These are phyloP conservation scores for Lepidium sativum DNA, from an alignment of 345 rosid species.

Conservation along the genomic window DNA sequence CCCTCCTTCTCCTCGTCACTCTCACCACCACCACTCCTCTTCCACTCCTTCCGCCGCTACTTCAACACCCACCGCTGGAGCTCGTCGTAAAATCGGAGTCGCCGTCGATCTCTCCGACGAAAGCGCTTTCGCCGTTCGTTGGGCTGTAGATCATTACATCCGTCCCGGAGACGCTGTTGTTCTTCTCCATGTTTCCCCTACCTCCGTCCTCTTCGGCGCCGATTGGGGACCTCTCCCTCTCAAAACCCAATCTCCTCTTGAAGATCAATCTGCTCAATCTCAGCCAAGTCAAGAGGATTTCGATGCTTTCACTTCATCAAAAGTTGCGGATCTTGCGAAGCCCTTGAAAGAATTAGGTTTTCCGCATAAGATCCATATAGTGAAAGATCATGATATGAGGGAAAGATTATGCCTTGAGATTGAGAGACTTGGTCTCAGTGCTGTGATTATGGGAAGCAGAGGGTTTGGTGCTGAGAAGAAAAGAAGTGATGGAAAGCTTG, in stretches of 20 bases:
- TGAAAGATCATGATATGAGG: constrained; percentile 86
- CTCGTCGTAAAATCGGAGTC: constrained; percentile 84
- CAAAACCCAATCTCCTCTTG: not conserved
- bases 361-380: constrained; percentile 67
- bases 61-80: constrained; percentile 77
- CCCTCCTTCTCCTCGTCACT: constrained; percentile 45
- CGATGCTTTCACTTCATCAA: constrained; percentile 46
- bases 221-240: constrained; percentile 71
- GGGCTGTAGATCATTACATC: constrained; percentile 85
- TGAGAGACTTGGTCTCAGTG: constrained; percentile 72
- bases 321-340: constrained; percentile 51
- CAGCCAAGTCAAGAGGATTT: constrained; percentile 53
- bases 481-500: constrained; percentile 50
- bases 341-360: constrained; percentile 62
- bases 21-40: constrained; percentile 28
- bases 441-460: constrained; percentile 83
- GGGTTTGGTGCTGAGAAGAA: constrained; percentile 64
- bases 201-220: constrained; percentile 94
- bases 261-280: constrained; percentile 5
- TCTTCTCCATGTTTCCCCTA: constrained; percentile 95
- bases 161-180: constrained; percentile 94
- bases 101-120: constrained; percentile 90
- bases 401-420: constrained; percentile 85
- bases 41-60: constrained; percentile 33
- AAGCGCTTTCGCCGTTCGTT: constrained; percentile 71